A percentile compares a stretch with the other conserved stretches of the same genome.
Evolutionary conservation across 306 rosid genomes (phyloP).

Genomic region (Hippophae gyantsensis): DNA sequence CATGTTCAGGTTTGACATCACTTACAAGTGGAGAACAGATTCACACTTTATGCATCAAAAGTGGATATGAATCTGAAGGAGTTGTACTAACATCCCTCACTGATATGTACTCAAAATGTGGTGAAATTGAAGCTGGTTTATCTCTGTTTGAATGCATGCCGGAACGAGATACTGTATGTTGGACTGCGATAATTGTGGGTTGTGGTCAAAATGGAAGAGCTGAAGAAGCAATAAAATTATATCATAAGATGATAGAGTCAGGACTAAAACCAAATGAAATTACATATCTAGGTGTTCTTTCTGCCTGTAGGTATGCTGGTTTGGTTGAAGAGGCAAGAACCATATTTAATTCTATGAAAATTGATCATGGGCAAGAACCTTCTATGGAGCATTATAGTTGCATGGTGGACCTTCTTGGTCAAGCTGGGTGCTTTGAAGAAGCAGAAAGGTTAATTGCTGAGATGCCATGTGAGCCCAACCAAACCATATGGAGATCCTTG

Average conservation of each 20-base stretch:
- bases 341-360: conserved; percentile 52
- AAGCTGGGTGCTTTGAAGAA: conserved; percentile 55
- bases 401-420: conserved; percentile 79
- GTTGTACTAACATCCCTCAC: conserved; percentile 59
- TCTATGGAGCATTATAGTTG: conserved; percentile 64
- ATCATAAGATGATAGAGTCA: conserved; percentile 51
- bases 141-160: conserved; percentile 38
- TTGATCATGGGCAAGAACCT: conserved; percentile 42
- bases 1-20: conserved; percentile 57
- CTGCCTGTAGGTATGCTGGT: conserved; percentile 81
- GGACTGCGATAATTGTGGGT: conserved; percentile 91
- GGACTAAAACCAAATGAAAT: conserved; percentile 62
- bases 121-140: conserved; percentile 63
- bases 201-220: conserved; percentile 88
- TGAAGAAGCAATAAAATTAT: conserved; percentile 42
- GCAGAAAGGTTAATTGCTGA: conserved; percentile 40
- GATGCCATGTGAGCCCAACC: conserved; percentile 70
- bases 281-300: conserved; percentile 68
- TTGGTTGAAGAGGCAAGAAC: conserved; percentile 54
- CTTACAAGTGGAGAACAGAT: conserved; percentile 65
- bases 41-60: conserved; percentile 58
- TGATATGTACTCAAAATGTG: conserved; percentile 82
- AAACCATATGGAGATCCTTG: conserved; percentile 61
- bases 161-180: conserved; percentile 55
- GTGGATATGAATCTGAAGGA: conserved; percentile 59